Percentiles rank a stretch among this genome's conserved stretches.
These are phyloP conservation scores for Macadamia integrifolia DNA, from an alignment of 164 flowering plant species.

Conservation along the genomic window DNA sequence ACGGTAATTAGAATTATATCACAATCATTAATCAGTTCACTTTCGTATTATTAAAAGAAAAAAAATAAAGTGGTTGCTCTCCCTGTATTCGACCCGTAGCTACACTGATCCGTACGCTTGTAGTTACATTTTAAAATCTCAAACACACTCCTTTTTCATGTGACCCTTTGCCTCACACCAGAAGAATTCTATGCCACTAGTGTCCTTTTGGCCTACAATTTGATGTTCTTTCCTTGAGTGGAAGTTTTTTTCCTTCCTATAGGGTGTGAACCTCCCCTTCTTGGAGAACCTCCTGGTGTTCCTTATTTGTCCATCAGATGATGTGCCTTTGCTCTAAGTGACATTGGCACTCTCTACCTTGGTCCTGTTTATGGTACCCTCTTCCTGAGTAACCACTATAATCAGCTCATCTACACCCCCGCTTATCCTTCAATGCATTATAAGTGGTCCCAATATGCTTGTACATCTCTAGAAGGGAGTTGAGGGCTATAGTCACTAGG, in stretches of 20 bases:
- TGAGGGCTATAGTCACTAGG: neutral
- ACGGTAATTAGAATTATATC: too few species aligned
- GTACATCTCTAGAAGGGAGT: constrained; percentile 5
- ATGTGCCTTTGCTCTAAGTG: neutral
- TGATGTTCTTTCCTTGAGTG: neutral
- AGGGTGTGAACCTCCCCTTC: too few species aligned
- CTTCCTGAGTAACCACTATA: neutral
- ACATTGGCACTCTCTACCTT: neutral
- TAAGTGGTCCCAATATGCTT: neutral
- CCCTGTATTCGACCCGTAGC: too few species aligned
- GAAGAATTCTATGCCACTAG: neutral
- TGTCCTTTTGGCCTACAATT: neutral
- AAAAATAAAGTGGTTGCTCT: too few species aligned
- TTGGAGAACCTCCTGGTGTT: neutral
- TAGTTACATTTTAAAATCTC: too few species aligned
- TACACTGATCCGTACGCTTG: too few species aligned
- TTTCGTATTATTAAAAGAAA: too few species aligned
- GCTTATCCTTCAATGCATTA: constrained; percentile 3
- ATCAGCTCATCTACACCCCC: neutral
- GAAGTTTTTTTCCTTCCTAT: too few species aligned
- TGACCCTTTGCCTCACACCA: neutral
- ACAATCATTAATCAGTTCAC: too few species aligned
- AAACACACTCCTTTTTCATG: neutral
- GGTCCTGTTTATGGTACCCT: neutral
- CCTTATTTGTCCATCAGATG: neutral